Evolutionary conservation across 2,329 filamentous ascomycete genomes (phyloP).

Genomic region (Xylaria sp.): DNA sequence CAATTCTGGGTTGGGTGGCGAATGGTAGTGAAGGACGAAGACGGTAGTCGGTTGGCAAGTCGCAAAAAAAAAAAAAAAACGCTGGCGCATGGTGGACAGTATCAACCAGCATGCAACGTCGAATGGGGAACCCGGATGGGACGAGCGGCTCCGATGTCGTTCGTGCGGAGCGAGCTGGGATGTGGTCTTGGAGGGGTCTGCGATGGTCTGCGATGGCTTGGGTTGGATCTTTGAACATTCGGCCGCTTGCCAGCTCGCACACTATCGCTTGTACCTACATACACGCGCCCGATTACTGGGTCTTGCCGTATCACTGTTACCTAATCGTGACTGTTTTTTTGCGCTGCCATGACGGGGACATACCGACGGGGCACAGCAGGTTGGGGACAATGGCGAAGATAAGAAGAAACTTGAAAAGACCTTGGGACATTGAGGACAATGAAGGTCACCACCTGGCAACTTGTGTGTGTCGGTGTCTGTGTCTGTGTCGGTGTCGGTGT

Average conservation of each 20-base stretch:
- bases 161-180: conserved; percentile 12
- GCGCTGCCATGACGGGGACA: background rate
- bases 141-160: conserved; percentile 33
- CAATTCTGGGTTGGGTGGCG: background rate
- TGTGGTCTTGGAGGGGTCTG: too few relatives aligned
- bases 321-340: conserved; percentile 28
- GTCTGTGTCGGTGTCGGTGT: too few relatives aligned
- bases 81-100: background rate
- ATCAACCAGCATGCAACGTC: conserved; percentile 19
- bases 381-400: background rate
- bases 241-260: background rate
- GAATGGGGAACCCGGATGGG: conserved; percentile 21
- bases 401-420: too few relatives aligned
- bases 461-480: too few relatives aligned
- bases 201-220: background rate
- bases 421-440: too few relatives aligned
- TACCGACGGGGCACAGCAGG: background rate
- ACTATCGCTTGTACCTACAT: background rate
- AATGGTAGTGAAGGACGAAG: too few relatives aligned
- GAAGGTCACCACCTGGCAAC: too few relatives aligned
- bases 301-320: conserved; percentile 16
- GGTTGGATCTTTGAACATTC: background rate
- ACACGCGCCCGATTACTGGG: conserved; percentile 11
- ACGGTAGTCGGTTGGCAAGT: background rate
- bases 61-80: too few relatives aligned